Evolutionary conservation across 2,329 filamentous ascomycete genomes (phyloP).

Genomic region (Graphiopsis chlorocephala): DNA sequence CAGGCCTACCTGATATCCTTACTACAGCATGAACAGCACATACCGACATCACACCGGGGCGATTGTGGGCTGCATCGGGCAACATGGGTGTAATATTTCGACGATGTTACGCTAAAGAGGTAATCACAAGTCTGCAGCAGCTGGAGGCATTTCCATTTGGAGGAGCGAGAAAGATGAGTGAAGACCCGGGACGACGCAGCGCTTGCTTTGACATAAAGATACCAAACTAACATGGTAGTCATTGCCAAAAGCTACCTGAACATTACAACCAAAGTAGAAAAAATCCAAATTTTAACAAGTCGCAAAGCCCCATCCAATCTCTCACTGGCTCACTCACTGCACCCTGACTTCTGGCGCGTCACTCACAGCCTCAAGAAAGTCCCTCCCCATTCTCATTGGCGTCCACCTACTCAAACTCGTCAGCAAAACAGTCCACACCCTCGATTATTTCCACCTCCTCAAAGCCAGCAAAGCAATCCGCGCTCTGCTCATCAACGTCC

Average conservation of each 20-base stretch:
- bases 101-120: background rate
- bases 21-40: background rate
- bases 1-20: slow-evolving; percentile 40
- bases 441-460: background rate
- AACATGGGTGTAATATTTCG: background rate
- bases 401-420: background rate
- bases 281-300: background rate
- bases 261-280: background rate
- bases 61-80: background rate
- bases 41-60: background rate
- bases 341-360: background rate
- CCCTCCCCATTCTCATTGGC: background rate
- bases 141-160: background rate
- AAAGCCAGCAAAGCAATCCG: background rate
- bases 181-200: background rate
- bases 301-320: background rate
- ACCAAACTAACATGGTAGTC: background rate
- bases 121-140: background rate
- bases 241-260: background rate
- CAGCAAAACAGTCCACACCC: background rate
- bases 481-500: background rate
- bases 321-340: background rate
- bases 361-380: background rate
- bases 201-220: background rate
- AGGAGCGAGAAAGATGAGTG: background rate